Evolutionary conservation across 345 rosid genomes (phyloP).

Genomic region (Eucalyptus sideroxylon): DNA sequence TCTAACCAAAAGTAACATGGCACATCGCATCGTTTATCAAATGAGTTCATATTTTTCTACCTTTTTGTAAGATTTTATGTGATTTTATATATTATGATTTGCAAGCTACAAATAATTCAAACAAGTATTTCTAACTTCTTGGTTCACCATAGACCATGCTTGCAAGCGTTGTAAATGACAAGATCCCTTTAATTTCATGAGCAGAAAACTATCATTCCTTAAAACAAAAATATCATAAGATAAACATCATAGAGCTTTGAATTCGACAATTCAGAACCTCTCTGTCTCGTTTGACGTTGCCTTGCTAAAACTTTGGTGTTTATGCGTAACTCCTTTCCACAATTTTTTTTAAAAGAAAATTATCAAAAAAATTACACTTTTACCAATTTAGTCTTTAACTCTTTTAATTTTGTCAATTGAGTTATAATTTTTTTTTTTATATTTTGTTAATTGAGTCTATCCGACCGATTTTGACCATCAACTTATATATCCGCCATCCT

Average conservation of each 20-base stretch:
- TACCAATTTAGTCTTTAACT: fast-evolving
- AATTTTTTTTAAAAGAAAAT: neutral
- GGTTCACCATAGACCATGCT: neutral
- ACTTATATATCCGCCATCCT: fast-evolving
- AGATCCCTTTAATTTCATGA: neutral
- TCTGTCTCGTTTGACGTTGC: neutral
- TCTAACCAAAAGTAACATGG: neutral
- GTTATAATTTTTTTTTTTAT: fast-evolving
- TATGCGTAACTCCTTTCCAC: neutral
- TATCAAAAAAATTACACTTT: no score
- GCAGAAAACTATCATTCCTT: neutral
- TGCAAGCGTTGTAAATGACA: neutral
- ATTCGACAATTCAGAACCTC: neutral
- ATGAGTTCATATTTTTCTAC: neutral
- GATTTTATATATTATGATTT: neutral
- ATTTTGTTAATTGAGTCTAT: no score
- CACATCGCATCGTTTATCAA: neutral
- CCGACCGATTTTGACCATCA: neutral
- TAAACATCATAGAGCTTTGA: neutral
- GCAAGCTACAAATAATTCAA: neutral
- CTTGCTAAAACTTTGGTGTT: neutral
- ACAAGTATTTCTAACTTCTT: neutral
- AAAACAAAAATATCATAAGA: neutral
- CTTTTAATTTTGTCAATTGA: no score
- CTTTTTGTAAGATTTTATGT: neutral